Conservation (phyloP, 441 rosid species). For the Bruguiera hainesii region DNA sequence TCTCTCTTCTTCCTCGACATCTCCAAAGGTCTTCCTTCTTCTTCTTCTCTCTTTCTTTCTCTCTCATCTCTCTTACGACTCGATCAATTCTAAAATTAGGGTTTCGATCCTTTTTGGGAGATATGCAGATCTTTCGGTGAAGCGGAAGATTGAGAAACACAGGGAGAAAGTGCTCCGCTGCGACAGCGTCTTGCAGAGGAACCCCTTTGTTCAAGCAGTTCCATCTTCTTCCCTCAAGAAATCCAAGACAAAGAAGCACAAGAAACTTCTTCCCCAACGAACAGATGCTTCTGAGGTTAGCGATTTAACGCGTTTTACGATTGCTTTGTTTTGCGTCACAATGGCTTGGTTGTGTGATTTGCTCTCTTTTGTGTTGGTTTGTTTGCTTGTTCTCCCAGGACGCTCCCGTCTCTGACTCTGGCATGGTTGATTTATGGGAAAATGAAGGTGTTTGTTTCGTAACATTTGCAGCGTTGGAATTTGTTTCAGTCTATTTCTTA, state of each 20-base stretch:
- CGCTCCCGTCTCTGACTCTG: slow-evolving; percentile 36
- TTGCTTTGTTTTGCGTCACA: background rate
- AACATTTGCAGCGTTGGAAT: background rate
- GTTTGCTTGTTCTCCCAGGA: slow-evolving; percentile 23
- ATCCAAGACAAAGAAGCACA: slow-evolving; percentile 31
- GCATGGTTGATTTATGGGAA: slow-evolving; percentile 65
- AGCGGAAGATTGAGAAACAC: slow-evolving; percentile 73
- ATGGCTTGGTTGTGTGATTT: slow-evolving; percentile 8
- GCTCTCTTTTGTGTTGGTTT: background rate
- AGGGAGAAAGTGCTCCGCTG: slow-evolving; percentile 60
- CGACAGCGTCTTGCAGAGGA: slow-evolving; percentile 65
- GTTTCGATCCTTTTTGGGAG: background rate
- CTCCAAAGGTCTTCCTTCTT: slow-evolving; percentile 39
- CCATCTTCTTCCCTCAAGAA: slow-evolving; percentile 56
- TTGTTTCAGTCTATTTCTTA: background rate
- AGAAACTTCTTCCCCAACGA: slow-evolving; percentile 20
- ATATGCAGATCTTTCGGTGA: slow-evolving; percentile 60
- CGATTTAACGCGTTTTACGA: background rate
- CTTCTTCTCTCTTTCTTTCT: background rate
- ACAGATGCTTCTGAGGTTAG: slow-evolving; percentile 34
- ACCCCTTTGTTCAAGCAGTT: slow-evolving; percentile 65
- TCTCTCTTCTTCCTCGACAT: slow-evolving; percentile 73
- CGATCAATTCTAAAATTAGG: background rate
- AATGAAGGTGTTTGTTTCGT: slow-evolving; percentile 36
- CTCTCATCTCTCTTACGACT: background rate